phyloP scores from a whole-genome alignment of 1,139 yeast species.

The Zygoascus meyerae region DNA sequence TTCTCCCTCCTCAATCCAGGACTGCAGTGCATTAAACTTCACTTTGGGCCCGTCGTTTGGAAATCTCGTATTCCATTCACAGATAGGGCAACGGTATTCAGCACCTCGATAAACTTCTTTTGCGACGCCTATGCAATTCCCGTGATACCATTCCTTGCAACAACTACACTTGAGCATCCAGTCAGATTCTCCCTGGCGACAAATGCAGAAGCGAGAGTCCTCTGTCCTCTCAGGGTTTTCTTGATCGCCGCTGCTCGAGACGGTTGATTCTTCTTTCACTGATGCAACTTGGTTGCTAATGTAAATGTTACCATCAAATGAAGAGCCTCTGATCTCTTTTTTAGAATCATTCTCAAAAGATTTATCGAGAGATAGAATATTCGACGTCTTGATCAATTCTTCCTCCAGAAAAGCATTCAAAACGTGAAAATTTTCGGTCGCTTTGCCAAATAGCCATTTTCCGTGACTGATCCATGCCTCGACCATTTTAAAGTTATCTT shows the following conservation, averaged over 20 bases:
- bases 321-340: conserved; percentile 38
- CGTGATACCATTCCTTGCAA: conserved; percentile 81
- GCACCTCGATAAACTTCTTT: conserved; percentile 16
- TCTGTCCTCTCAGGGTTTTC: conserved; percentile 21
- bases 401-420: no score
- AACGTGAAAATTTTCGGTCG: conserved; percentile 16
- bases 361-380: no score
- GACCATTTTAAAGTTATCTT: conserved; percentile 19
- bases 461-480: conserved; percentile 44
- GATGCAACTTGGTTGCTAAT: conserved; percentile 6
- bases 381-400: no score
- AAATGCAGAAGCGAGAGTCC: conserved; percentile 50
- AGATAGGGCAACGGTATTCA: conserved; percentile 62
- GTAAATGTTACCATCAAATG: conserved; percentile 39
- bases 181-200: conserved; percentile 64
- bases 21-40: conserved; percentile 34
- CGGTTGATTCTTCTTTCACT: background rate
- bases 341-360: conserved; percentile 25
- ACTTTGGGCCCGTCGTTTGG: conserved; percentile 35
- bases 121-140: conserved; percentile 51
- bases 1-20: conserved; percentile 23
- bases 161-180: conserved; percentile 72
- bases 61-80: conserved; percentile 41
- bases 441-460: conserved; percentile 37
- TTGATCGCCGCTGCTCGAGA: background rate